Conservation (phyloP, 2,329 filamentous ascomycete genomes). For the Aspergillus transmontanensis region DNA sequence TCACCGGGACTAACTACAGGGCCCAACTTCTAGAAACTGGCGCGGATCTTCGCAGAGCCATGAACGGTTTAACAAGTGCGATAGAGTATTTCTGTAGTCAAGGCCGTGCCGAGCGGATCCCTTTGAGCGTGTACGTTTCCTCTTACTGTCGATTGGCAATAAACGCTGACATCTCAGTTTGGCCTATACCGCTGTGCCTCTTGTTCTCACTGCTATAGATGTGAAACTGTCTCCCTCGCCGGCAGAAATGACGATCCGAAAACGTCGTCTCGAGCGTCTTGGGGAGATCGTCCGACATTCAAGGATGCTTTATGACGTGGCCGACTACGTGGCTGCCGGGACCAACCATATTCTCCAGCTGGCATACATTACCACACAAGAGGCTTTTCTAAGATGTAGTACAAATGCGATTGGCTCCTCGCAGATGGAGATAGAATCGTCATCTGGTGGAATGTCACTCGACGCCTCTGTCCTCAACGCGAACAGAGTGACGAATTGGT, state of each 20-base stretch:
- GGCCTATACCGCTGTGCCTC: background rate
- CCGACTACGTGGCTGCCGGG: background rate
- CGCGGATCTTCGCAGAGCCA: background rate
- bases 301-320: background rate
- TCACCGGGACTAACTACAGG: background rate
- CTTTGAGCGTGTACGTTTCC: background rate
- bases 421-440: background rate
- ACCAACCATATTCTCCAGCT: background rate
- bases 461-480: background rate
- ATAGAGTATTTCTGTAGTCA: background rate
- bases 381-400: background rate
- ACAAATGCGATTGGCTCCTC: background rate
- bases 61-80: background rate
- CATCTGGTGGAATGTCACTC: background rate
- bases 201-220: background rate
- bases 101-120: background rate
- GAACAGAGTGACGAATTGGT: background rate
- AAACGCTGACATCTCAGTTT: background rate
- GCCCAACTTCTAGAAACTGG: background rate
- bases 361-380: background rate
- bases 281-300: background rate
- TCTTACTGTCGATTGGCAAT: background rate
- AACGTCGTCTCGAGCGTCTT: background rate
- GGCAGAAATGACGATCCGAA: background rate
- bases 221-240: background rate